A percentile compares a stretch with the other conserved stretches of the same genome.
phyloP scores from a whole-genome alignment of 345 rosid genomes.

The Cardamine chenopodiifolia region DNA sequence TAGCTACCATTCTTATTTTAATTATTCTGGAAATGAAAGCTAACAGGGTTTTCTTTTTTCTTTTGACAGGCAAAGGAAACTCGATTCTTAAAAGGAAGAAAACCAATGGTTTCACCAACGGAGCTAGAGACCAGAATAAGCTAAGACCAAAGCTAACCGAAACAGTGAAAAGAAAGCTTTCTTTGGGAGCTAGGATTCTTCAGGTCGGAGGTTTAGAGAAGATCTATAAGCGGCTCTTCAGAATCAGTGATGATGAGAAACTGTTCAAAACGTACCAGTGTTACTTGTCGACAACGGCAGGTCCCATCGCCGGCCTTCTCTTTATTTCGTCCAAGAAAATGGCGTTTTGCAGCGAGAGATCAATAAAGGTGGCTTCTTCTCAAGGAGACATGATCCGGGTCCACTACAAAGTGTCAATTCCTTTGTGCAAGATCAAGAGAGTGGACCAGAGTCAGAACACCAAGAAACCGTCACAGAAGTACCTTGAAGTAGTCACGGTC shows the following conservation, averaged over 20 bases:
- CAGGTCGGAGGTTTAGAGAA: conserved; percentile 43
- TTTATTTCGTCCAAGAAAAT: conserved; percentile 49
- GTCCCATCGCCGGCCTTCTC: conserved; percentile 58
- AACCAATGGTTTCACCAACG: conserved; percentile 51
- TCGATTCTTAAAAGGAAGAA: conserved; percentile 53
- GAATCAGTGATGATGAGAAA: conserved; percentile 48
- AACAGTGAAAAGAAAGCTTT: conserved; percentile 46
- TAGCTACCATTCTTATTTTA: background rate
- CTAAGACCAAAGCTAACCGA: conserved; percentile 48
- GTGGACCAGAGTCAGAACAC: conserved; percentile 39
- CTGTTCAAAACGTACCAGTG: conserved; percentile 52
- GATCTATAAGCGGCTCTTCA: conserved; percentile 46
- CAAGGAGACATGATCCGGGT: conserved; percentile 44
- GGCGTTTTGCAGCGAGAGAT: conserved; percentile 48
- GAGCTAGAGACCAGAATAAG: conserved; percentile 59
- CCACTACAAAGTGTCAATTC: conserved; percentile 54
- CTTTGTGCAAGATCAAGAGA: conserved; percentile 39
- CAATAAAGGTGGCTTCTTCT: conserved; percentile 37
- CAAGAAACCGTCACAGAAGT: conserved; percentile 44
- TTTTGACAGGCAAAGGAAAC: conserved; percentile 43
- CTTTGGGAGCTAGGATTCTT: conserved; percentile 47
- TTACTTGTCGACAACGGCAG: conserved; percentile 55
- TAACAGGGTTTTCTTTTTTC: conserved; percentile 14
- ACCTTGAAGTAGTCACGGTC: conserved; percentile 42
- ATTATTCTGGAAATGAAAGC: conserved; percentile 30